Evolutionary conservation across 192 early-diverging fungal species (phyloP), one percentile per base, ranked within the genome.

Genomic region (Thamnidium elegans): DNA sequence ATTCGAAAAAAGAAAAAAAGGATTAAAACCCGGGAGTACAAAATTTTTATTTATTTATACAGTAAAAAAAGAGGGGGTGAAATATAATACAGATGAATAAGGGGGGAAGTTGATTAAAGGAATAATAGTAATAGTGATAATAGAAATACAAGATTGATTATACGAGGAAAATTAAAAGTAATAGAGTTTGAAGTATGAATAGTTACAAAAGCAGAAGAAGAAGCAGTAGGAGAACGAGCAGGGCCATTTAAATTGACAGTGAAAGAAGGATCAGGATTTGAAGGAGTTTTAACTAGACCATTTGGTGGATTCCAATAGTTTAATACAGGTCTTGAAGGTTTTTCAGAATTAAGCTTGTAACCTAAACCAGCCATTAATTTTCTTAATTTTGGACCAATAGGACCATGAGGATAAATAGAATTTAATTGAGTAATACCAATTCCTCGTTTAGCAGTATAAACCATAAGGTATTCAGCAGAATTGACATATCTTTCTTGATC

Each of bases 381-480:
- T 14, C 45, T 7, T 19, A 80, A 52, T 36, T 74, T 58, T 1
- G 75, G 78, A 1, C 78, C 75, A 30, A 80, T 31, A 11, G 78
- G 66, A 14, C 75, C 71, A 19, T 15, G 9, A 3, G 73, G 54
- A 36, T 54, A 67, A 30, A 66, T 14, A 17, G 47, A n/a, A 14
- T 44, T 42, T 17, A 63, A 34, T 3, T n/a, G 53, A 0, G 45
- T 45, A 5, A 80, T 43, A 15, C 58, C 45, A 17, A 80, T 52
- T 39, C 78, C 78, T 17, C 47, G 66, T 17, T 77, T 52, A 21
- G 62, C 66, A 36, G 62, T 50, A 50, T 70, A 80, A 14, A 65
- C 60, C 78, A 80, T 80, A 3, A 80, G 58, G 62, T 75, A 80
- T 56, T 80, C 75, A n/a, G 43, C 13, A 17, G 63, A 62, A 17